Percentiles rank a stretch among this genome's conserved stretches.
Evolutionary conservation across 805 yeast species (phyloP).

Genomic region (Candida incommunis): DNA sequence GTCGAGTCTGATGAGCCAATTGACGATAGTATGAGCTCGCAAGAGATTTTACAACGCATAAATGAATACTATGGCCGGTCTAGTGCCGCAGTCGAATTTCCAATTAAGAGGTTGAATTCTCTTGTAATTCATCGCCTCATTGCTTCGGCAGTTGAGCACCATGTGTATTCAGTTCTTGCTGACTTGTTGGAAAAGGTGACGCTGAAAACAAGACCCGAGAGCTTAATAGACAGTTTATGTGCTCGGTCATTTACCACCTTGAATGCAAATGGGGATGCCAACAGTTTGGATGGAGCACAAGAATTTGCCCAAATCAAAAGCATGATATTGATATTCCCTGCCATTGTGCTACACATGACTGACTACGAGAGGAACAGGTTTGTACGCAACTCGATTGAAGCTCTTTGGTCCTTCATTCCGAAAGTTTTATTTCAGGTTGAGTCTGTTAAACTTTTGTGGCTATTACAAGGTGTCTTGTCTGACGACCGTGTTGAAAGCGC

Average conservation of each 20-base stretch:
- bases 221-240: background rate
- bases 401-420: background rate
- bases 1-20: background rate
- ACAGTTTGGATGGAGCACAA: too few relatives aligned
- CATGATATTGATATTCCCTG: background rate
- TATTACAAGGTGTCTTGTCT: background rate
- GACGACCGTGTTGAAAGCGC: background rate
- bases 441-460: background rate
- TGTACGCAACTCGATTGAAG: background rate
- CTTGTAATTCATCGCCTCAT: conserved; percentile 7
- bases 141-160: background rate
- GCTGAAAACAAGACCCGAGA: background rate
- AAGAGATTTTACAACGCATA: background rate
- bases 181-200: background rate
- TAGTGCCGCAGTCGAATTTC: background rate
- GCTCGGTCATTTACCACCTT: background rate
- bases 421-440: background rate
- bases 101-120: conserved; percentile 1
- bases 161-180: background rate
- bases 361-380: background rate
- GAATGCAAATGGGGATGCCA: background rate
- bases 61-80: background rate
- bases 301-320: background rate
- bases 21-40: background rate
- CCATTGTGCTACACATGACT: background rate